Conservation (phyloP, 1,284 basidiomycete genomes). For the Coniferiporia sulphurascens region DNA sequence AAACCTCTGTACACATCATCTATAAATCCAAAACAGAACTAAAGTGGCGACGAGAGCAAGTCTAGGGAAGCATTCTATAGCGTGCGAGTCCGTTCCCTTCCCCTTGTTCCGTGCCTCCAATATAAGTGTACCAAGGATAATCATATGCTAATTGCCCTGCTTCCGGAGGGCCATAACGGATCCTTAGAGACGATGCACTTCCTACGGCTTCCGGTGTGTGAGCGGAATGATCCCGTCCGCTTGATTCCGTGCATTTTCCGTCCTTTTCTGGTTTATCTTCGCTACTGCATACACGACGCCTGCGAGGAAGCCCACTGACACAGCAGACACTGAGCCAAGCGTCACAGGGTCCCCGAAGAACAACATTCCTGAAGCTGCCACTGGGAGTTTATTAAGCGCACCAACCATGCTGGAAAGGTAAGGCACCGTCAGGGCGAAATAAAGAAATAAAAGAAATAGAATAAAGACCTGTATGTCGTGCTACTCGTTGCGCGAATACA, state of each 20-base stretch:
- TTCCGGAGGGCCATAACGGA: neutral
- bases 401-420: slow-evolving; percentile 85
- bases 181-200: neutral
- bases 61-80: neutral
- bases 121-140: neutral
- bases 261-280: slow-evolving; percentile 82
- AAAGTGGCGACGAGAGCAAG: neutral
- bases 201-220: slow-evolving; percentile 42
- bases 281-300: slow-evolving; percentile 87
- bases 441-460: neutral
- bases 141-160: neutral
- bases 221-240: slow-evolving; percentile 55
- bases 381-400: slow-evolving; percentile 96
- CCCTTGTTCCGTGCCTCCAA: neutral
- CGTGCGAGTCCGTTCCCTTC: neutral
- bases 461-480: slow-evolving; percentile 84
- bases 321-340: slow-evolving; percentile 82
- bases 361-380: slow-evolving; percentile 93
- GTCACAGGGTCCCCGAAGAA: slow-evolving; percentile 93
- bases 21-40: neutral
- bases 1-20: neutral
- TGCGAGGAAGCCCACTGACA: slow-evolving; percentile 87
- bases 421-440: slow-evolving; percentile 10
- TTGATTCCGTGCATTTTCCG: slow-evolving; percentile 43
- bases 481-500: slow-evolving; percentile 95